Percentiles rank a stretch among this genome's conserved stretches.
Conservation (phyloP, 257 asterid genomes). For the Nemophila menziesii region DNA sequence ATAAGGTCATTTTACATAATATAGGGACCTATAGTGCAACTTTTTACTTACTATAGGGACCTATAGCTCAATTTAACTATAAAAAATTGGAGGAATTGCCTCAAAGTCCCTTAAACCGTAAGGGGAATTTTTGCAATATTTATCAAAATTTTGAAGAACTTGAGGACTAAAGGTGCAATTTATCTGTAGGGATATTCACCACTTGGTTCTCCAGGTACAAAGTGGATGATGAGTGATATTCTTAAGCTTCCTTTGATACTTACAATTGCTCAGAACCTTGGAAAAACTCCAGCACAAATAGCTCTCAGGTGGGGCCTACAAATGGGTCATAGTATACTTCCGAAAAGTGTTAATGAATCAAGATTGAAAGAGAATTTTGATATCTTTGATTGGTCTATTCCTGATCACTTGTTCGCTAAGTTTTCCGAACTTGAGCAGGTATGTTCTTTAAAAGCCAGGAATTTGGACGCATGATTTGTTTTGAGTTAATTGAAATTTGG, state of each 20-base stretch:
- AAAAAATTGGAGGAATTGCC: too few relatives aligned
- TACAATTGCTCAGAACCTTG: slow-evolving; percentile 28
- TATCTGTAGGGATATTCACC: slow-evolving; percentile 63
- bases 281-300: slow-evolving; percentile 42
- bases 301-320: slow-evolving; percentile 40
- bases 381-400: slow-evolving; percentile 30
- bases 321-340: slow-evolving; percentile 34
- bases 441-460: too few relatives aligned
- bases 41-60: too few relatives aligned
- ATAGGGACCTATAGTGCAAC: too few relatives aligned
- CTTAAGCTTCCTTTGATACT: slow-evolving; percentile 48
- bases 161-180: background rate
- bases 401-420: slow-evolving; percentile 26
- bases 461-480: too few relatives aligned
- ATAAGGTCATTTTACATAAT: too few relatives aligned
- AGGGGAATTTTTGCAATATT: too few relatives aligned
- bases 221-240: slow-evolving; percentile 53
- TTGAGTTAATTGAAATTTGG: too few relatives aligned
- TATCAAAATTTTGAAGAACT: background rate
- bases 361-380: slow-evolving; percentile 32
- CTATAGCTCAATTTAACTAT: too few relatives aligned
- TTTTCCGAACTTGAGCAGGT: slow-evolving; percentile 42
- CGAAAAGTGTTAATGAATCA: slow-evolving; percentile 29
- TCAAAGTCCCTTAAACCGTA: too few relatives aligned
- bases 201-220: slow-evolving; percentile 72